Conservation (phyloP, 176 grass and related monocot species). For the Themeda triandra region DNA sequence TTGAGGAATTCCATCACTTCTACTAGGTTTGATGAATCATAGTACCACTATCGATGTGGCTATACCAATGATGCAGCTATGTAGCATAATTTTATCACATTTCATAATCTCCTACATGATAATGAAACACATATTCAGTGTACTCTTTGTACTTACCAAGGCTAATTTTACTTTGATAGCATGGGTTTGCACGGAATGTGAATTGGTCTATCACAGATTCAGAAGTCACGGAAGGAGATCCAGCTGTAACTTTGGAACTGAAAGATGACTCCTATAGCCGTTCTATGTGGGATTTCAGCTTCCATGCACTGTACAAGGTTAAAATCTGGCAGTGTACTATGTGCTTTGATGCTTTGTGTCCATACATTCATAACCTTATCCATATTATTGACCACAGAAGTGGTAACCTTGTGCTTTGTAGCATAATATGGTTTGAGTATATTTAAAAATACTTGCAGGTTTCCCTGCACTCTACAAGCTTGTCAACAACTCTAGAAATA, state of each 20-base stretch:
- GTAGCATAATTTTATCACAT: slow-evolving; percentile 6
- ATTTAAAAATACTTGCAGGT: slow-evolving; percentile 49
- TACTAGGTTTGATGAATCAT: neutral
- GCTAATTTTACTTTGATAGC: slow-evolving; percentile 46
- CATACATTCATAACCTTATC: neutral
- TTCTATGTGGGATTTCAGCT: slow-evolving; percentile 99
- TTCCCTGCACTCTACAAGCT: slow-evolving; percentile 56
- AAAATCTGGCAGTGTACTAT: slow-evolving; percentile 16
- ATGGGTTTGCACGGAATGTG: slow-evolving; percentile 93
- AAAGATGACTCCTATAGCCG: slow-evolving; percentile 81
- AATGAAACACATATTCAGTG: neutral
- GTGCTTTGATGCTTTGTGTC: neutral
- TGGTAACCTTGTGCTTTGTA: slow-evolving; percentile 11
- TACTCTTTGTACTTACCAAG: neutral
- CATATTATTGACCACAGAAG: neutral
- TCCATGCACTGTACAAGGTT: slow-evolving; percentile 95
- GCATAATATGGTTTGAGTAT: slow-evolving; percentile 11
- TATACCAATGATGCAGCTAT: neutral
- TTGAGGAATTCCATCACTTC: neutral
- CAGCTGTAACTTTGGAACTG: slow-evolving; percentile 74
- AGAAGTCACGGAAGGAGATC: slow-evolving; percentile 72
- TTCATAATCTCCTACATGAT: neutral
- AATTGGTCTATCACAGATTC: slow-evolving; percentile 87
- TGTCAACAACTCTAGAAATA: slow-evolving; percentile 72
- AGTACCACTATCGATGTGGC: neutral